A percentile compares a stretch with the other conserved stretches of the same genome.
Conservation (phyloP, 75 land plant species). For the Pinus albicaulis region DNA sequence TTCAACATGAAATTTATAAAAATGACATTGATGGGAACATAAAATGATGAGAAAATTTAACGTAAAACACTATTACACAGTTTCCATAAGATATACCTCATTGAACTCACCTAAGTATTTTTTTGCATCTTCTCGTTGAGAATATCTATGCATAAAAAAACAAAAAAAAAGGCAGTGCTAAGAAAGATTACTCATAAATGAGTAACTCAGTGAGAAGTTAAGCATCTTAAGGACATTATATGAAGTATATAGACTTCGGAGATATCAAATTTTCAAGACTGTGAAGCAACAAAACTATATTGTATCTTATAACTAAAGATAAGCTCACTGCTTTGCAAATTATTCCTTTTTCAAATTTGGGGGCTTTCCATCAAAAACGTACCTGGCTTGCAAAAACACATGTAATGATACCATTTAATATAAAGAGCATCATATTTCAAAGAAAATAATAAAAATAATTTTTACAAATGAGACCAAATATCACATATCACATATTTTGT, state of each 20-base stretch:
- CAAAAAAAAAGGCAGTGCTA: no score
- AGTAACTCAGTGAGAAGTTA: neutral
- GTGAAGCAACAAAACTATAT: neutral
- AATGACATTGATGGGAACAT: neutral
- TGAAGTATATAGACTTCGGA: neutral
- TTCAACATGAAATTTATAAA: neutral
- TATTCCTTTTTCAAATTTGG: slow-evolving; percentile 93
- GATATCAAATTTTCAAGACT: neutral
- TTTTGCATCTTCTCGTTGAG: slow-evolving; percentile 87
- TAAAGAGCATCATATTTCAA: neutral
- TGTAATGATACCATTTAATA: neutral
- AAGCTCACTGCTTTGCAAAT: slow-evolving; percentile 73
- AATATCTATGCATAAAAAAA: slow-evolving; percentile 34
- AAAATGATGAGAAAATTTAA: neutral
- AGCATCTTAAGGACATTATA: neutral
- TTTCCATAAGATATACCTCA: slow-evolving; percentile 45
- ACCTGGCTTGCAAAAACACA: slow-evolving; percentile 32
- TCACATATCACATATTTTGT: no score
- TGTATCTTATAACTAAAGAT: neutral
- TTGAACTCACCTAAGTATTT: slow-evolving; percentile 65
- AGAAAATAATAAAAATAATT: neutral
- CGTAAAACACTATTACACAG: neutral
- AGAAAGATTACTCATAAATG: neutral
- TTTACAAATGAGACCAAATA: neutral
- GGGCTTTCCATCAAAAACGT: slow-evolving; percentile 94